Percentiles rank a stretch among this genome's conserved stretches.
Conservation (phyloP, 768 basidiomycete species). For the Xerocomellus amylosporus region DNA sequence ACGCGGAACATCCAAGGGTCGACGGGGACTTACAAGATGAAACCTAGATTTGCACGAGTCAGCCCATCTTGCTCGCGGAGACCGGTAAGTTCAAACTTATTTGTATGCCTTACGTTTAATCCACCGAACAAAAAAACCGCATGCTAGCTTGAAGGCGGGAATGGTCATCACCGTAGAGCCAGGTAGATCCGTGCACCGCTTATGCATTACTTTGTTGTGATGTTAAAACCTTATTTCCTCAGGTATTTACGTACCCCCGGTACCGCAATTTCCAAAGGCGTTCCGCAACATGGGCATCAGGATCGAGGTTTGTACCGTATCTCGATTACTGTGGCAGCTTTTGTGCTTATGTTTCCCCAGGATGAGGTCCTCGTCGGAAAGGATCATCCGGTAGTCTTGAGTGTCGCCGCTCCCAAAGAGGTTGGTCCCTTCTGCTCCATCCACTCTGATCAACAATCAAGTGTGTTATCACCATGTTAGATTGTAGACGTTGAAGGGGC, state of each 20-base stretch:
- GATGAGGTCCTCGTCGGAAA: constrained; percentile 74
- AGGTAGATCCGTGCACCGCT: constrained; percentile 39
- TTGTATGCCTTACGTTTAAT: not conserved
- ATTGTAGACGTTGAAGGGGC: constrained; percentile 77
- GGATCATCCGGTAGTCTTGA: constrained; percentile 59
- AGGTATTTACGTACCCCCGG: constrained; percentile 88
- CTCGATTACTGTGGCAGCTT: not conserved
- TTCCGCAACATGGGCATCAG: constrained; percentile 92
- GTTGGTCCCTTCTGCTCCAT: constrained; percentile 34
- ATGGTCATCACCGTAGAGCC: constrained; percentile 95
- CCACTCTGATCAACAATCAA: constrained; percentile 1
- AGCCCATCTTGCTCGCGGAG: constrained; percentile 51
- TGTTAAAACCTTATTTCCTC: constrained; percentile 5
- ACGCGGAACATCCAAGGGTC: constrained; percentile 1
- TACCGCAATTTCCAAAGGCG: constrained; percentile 71
- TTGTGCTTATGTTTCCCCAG: constrained; percentile 27
- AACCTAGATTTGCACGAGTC: constrained; percentile 86
- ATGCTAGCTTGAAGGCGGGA: constrained; percentile 63
- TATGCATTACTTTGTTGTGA: not conserved
- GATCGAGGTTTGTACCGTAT: constrained; percentile 61
- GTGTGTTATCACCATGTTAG: constrained; percentile 28
- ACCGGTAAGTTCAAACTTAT: constrained; percentile 40
- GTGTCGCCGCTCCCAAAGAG: constrained; percentile 80
- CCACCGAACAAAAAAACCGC: constrained; percentile 6
- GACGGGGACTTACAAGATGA: constrained; percentile 11